Base-by-base conservation (phyloP, 139 green algal species). In the Auxenochlorella pyrenoidosa region DNA sequence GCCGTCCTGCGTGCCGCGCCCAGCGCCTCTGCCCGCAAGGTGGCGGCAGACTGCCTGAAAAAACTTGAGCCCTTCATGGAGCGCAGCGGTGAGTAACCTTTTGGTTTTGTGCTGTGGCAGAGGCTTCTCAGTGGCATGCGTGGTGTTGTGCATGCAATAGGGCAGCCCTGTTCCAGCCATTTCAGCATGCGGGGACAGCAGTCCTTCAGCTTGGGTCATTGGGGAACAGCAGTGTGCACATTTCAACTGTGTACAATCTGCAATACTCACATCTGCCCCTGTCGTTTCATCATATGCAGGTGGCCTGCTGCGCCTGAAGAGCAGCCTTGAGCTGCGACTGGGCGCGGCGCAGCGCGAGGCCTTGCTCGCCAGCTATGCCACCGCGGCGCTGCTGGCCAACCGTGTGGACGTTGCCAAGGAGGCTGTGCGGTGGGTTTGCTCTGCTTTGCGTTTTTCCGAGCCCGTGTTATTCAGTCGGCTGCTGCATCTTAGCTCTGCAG, bases 31-130 rank as follows among this genome's bases (percentile, higher is more conserved):
- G 72, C 51, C 41, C 71, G 87, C 40, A 95, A 94, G 86, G 90
- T 83, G 70, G 89, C 92, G 22, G 84, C 63, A 3, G 94, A 95
- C 19, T 77, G 85, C 18, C 85, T 97, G 28, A 95, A 96, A 83
- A 88, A 90, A 63, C 80, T 97, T 41, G 96, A 98, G 68, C 85
- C 86, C 4, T 88, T 96, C 65, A 44, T 96, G 51, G 93, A 95
- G 75, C 78, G 82, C 28, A 66, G 78, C 51, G 85, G 72, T 63
- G 79, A 34, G 82, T 34, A 38, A 71, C 12, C 16, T 63, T 3
- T 38, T 38, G 4, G 26, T 34, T 38, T 63, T 63, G 22, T 63
- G 2, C 15, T 63, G 15, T 63, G 54, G 47, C 10, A 54, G 47
- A 10, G 8, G 47, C 47, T 18, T 54, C 10, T 54, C n/a, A n/a